Base-by-base conservation (phyloP, 2,329 filamentous ascomycete genomes). In the Fonsecaea pugnacius region DNA sequence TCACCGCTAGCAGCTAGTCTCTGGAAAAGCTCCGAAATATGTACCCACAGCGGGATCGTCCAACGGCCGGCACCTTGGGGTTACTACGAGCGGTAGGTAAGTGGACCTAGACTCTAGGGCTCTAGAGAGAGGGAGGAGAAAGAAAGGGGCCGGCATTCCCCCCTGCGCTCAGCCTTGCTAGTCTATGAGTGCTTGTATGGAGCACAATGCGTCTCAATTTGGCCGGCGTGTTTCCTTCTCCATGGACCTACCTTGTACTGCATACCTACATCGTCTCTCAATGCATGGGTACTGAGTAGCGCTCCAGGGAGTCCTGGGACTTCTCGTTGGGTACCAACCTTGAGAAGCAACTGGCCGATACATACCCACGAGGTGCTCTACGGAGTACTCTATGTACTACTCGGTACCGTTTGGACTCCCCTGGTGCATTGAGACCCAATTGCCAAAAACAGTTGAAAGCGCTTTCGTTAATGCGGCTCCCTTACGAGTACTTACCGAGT, bases 11-110 rank as follows among this genome's bases (percentile, higher is more conserved):
- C 21, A 9, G 18, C 7, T 24, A 30, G 27, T 30, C 27, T 30
- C 4, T 30, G 3, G 40, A 2, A 46, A 21, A 9, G 35, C 33
- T 35, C 58, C 54, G 54, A 52, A 40, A 18, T 51, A 9, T 16
- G 38, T 21, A 32, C 57, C 43, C 18, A 36, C 43, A 16, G 57
- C 57, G 46, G 46, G 38, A 50, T 21, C 30, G 46, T 24, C 51
- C 57, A 60, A 60, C 43, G 43, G 57, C 32, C 24, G n/a, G 51
- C 33, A 40, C 27, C 27, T 30, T 5, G 6, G 6, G 3, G 27
- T 3, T 5, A 30, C 27, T 30, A 27, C 27, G 27, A 27, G 27
- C 27, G 2, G 4, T 27, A 27, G 27, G 27, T 27, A 27, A 30
- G 27, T 30, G 27, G 27, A 30, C 27, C 27, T 6, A 30, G 27